A percentile compares a stretch with the other conserved stretches of the same genome.
These are phyloP conservation scores for Byssoonygena ceratinophila DNA, from an alignment of 2,329 filamentous ascomycete species.

Conservation along the genomic window DNA sequence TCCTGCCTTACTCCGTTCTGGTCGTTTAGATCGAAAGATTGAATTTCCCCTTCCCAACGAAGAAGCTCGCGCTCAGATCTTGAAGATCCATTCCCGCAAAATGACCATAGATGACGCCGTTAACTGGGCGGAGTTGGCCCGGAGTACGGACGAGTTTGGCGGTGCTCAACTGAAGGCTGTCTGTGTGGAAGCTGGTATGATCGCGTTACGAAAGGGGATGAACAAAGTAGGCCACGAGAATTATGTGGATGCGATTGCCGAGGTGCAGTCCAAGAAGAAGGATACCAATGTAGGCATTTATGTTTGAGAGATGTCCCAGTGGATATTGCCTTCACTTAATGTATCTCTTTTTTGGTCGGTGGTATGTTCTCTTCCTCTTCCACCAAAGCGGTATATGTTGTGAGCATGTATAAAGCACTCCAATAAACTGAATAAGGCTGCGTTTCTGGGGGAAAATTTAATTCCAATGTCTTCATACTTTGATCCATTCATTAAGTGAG, in stretches of 20 bases:
- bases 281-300: slow-evolving; percentile 48
- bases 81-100: slow-evolving; percentile 95
- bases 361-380: slow-evolving; percentile 8
- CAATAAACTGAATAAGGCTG: slow-evolving; percentile 12
- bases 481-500: background rate
- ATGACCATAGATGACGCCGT: slow-evolving; percentile 91
- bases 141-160: slow-evolving; percentile 96
- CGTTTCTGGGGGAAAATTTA: background rate
- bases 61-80: slow-evolving; percentile 90
- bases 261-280: slow-evolving; percentile 86
- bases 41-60: slow-evolving; percentile 98
- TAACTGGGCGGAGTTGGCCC: slow-evolving; percentile 91
- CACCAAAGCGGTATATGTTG: background rate
- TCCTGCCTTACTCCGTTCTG: slow-evolving; percentile 79
- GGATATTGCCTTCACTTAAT: background rate
- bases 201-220: slow-evolving; percentile 85
- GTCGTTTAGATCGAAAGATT: slow-evolving; percentile 90
- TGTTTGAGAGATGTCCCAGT: slow-evolving; percentile 23
- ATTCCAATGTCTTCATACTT: background rate
- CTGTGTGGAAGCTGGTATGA: slow-evolving; percentile 98
- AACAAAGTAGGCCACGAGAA: slow-evolving; percentile 97
- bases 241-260: slow-evolving; percentile 94
- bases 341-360: slow-evolving; percentile 11
- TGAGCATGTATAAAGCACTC: slow-evolving; percentile 10
- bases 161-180: slow-evolving; percentile 97